Evolutionary conservation across 225 moss, liverwort and hornwort species (phyloP).

Genomic region (Straminergon stramineum): DNA sequence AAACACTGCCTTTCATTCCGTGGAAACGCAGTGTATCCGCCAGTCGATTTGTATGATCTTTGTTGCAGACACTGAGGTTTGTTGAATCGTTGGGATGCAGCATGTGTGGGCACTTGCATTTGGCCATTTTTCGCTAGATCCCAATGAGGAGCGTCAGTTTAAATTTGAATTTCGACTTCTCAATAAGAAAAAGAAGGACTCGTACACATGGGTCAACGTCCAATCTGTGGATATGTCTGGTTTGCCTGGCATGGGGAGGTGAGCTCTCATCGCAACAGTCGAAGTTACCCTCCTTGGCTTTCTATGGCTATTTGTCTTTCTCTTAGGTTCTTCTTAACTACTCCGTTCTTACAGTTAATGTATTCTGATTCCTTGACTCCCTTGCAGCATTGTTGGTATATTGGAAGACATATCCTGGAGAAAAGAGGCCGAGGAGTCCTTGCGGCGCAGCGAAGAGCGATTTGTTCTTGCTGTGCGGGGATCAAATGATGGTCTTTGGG

Average conservation of each 20-base stretch:
- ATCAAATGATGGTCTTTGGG: conserved; percentile 47
- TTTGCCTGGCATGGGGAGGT: conserved; percentile 36
- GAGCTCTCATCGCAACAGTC: background rate
- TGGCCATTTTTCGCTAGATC: conserved; percentile 13
- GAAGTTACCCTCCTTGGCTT: background rate
- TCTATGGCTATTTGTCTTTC: background rate
- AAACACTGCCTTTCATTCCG: background rate
- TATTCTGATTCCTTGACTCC: background rate
- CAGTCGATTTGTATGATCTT: background rate
- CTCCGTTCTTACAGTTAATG: background rate
- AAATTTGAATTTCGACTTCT: conserved; percentile 33
- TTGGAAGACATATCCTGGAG: conserved; percentile 47
- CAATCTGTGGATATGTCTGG: conserved; percentile 44
- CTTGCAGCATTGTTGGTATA: conserved; percentile 34
- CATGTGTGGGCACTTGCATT: conserved; percentile 37
- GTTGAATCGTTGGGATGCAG: conserved; percentile 19
- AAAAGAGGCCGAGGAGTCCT: conserved; percentile 37
- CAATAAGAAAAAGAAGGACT: conserved; percentile 23
- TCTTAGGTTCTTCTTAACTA: background rate
- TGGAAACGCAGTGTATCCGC: background rate
- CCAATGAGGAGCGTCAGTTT: background rate
- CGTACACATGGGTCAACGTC: conserved; percentile 35
- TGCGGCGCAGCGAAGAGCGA: conserved; percentile 35
- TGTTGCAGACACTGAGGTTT: background rate
- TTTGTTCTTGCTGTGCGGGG: conserved; percentile 32